Evolutionary conservation across 176 grass and related monocot genomes (phyloP).

Genomic region (Carex littledalei): DNA sequence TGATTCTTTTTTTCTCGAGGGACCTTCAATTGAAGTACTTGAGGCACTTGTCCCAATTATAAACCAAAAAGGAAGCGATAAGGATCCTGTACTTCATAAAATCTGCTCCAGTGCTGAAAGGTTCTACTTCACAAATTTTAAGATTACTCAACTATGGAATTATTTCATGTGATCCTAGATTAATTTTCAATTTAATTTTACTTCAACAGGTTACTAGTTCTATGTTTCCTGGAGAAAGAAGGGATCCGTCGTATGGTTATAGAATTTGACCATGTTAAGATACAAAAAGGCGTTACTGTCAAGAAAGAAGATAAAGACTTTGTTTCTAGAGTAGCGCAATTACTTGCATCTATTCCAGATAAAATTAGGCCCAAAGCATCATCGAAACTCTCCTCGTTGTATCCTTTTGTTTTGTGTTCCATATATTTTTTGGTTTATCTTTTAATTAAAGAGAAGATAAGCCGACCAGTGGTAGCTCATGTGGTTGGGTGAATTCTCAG

Average conservation of each 20-base stretch:
- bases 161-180: constrained; percentile 16
- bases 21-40: constrained; percentile 76
- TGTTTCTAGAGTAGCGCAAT: constrained; percentile 56
- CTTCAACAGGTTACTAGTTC: constrained; percentile 59
- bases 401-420: constrained; percentile 40
- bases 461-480: not conserved
- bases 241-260: constrained; percentile 47
- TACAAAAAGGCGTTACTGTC: constrained; percentile 26
- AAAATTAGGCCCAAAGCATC: constrained; percentile 57
- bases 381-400: constrained; percentile 49
- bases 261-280: constrained; percentile 41
- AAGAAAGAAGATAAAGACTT: constrained; percentile 39
- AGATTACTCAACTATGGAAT: constrained; percentile 15
- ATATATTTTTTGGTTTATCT: not conserved
- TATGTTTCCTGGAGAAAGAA: constrained; percentile 74
- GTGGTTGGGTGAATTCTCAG: not conserved
- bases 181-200: constrained; percentile 1
- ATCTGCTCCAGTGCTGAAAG: constrained; percentile 73
- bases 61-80: constrained; percentile 49
- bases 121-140: constrained; percentile 25
- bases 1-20: constrained; percentile 82
- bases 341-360: constrained; percentile 90
- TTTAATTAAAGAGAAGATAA: not conserved
- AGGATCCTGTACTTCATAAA: constrained; percentile 43
- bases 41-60: constrained; percentile 65